These are phyloP conservation scores for Trichoderma asperelloides DNA, from an alignment of 495 filamentous ascomycete species.

Conservation along the genomic window DNA sequence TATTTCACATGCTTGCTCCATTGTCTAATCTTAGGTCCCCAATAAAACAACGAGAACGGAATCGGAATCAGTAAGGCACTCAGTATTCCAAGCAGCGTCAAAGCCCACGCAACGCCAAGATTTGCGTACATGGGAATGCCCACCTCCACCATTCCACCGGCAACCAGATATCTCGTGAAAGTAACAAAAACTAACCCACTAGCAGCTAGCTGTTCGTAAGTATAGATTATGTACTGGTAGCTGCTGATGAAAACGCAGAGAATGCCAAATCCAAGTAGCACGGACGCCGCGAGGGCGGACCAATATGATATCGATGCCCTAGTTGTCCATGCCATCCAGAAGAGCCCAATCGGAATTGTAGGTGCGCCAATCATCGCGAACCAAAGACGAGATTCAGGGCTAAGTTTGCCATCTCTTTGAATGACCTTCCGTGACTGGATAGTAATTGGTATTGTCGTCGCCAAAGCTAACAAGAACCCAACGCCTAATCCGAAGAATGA, in stretches of 20 bases:
- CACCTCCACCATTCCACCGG: conserved; percentile 27
- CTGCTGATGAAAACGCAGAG: conserved; percentile 57
- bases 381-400: conserved; percentile 45
- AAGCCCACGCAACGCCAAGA: conserved; percentile 46
- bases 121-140: conserved; percentile 31
- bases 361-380: conserved; percentile 46
- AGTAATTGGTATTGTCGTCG: conserved; percentile 23
- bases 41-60: conserved; percentile 45
- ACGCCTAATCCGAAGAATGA: conserved; percentile 11
- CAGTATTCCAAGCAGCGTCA: conserved; percentile 45
- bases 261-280: conserved; percentile 45
- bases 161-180: conserved; percentile 14
- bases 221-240: conserved; percentile 58
- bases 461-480: neutral
- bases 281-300: conserved; percentile 40
- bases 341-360: conserved; percentile 42
- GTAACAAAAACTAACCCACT: conserved; percentile 48
- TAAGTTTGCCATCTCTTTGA: conserved; percentile 30
- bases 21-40: conserved; percentile 36
- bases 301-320: conserved; percentile 42
- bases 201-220: conserved; percentile 56
- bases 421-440: conserved; percentile 42
- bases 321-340: conserved; percentile 50
- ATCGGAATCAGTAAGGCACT: conserved; percentile 42
- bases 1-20: conserved; percentile 29